Evolutionary conservation across 805 yeast genomes (phyloP), one percentile per base, ranked within the genome.

Genomic region (Monosporozyma siamensis): DNA sequence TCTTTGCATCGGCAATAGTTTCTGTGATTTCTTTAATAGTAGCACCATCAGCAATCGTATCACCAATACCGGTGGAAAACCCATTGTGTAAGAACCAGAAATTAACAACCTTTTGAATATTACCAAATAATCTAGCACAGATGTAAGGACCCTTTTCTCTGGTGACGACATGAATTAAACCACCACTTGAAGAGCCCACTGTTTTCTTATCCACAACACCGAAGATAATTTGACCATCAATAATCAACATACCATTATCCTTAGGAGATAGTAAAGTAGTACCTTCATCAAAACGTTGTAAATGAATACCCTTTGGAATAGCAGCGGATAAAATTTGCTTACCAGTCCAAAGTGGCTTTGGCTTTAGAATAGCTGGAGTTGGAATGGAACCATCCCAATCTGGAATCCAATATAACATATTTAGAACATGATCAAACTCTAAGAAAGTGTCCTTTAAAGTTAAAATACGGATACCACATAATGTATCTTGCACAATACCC

Each of bases 401-500:
- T 17, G 97, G 97, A 52, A 94, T 87, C 98, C 98, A 94, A 65
- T 83, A 92, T 53, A 89, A 73, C 70, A 94, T 83, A 60, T 92
- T 92, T 90, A 92, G 85, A 44, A 90, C 95, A 68, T 88, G 95
- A 51, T 87, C 95, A 61, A 80, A 85, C 50, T 85, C 96, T 44
- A 92, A 70, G 57, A 89, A 92, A 35, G 70, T 75, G 61, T 92
- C 98, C 64, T 95, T 80, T 48, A 86, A 68, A 0, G 98, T 90
- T 84, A 92, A 77, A 63, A 92, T 92, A 68, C 98, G 81, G 42
- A 90, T 74, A 70, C 98, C 99, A 76, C 97, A 88, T 51, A 92
- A 71, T 0, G 99, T 89, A 67, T 92, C 99, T 71, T 92, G 99
- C 48, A 92, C 98, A 71, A 92, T 92, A 70, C 99, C 99, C 99